These are phyloP conservation scores for Diaporthe citri DNA, from an alignment of 2,329 filamentous ascomycete genomes.

Conservation along the genomic window DNA sequence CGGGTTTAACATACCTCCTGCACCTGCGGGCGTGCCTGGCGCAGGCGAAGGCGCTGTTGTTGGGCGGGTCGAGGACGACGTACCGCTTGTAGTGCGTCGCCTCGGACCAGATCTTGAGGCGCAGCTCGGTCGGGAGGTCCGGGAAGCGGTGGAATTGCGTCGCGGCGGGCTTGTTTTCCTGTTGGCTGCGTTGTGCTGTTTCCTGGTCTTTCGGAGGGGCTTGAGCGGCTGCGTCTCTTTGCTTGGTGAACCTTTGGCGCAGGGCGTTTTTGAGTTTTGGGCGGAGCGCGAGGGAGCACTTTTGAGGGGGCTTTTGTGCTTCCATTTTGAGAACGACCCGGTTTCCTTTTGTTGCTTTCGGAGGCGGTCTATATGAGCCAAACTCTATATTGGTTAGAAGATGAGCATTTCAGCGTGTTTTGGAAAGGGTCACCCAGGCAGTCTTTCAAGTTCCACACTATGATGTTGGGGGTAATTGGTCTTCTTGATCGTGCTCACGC, in stretches of 20 bases:
- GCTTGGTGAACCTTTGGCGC: background rate
- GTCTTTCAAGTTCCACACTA: background rate
- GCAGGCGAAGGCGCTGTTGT: background rate
- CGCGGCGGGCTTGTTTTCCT: background rate
- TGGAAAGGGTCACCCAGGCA: background rate
- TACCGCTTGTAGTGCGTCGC: background rate
- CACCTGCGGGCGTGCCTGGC: background rate
- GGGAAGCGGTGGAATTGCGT: conserved; percentile 9
- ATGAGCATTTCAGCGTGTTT: background rate
- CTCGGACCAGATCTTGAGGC: conserved; percentile 11
- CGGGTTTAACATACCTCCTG: rapidly evolving
- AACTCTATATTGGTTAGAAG: background rate
- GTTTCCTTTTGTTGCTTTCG: background rate
- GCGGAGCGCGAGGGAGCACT: background rate
- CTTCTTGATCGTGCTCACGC: background rate
- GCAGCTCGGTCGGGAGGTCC: background rate
- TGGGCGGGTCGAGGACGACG: background rate
- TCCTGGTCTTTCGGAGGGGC: background rate
- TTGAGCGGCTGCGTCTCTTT: background rate
- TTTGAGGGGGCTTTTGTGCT: no score
- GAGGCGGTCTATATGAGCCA: no score
- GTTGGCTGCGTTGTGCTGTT: background rate
- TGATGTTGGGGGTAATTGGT: background rate
- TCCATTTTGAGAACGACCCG: background rate
- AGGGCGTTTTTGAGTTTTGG: background rate